phyloP scores from a whole-genome alignment of 225 moss, liverwort and hornwort species.

The Sphagnum contortum region DNA sequence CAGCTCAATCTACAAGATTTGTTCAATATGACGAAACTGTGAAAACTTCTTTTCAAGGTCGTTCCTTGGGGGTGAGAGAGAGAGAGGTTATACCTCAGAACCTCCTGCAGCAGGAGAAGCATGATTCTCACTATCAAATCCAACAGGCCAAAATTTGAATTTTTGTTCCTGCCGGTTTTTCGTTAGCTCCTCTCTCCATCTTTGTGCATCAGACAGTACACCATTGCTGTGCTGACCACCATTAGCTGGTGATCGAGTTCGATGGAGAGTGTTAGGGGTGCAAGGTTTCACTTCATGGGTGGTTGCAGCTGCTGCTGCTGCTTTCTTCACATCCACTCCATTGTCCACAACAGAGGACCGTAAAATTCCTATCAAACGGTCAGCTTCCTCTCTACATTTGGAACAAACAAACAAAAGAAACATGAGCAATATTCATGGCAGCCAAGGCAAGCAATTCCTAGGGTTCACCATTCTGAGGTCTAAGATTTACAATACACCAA shows the following conservation, averaged over 20 bases:
- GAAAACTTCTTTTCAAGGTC: too few species aligned
- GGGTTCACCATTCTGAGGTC: background rate
- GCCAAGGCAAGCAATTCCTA: background rate
- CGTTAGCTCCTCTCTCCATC: conserved; percentile 59
- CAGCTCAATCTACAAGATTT: too few species aligned
- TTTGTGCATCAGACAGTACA: conserved; percentile 43
- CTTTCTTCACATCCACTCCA: conserved; percentile 38
- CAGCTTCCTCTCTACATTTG: conserved; percentile 62
- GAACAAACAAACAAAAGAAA: background rate
- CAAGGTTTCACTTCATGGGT: too few species aligned
- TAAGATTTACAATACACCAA: too few species aligned
- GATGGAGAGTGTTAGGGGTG: too few species aligned
- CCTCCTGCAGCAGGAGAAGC: conserved; percentile 26
- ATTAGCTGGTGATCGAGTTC: background rate
- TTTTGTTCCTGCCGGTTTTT: conserved; percentile 58
- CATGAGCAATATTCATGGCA: background rate
- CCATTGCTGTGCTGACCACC: conserved; percentile 39
- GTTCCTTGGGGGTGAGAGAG: too few species aligned
- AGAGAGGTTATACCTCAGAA: conserved; percentile 26
- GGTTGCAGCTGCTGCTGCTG: conserved; percentile 8
- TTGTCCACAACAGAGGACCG: conserved; percentile 58
- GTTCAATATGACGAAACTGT: too few species aligned
- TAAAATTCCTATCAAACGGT: conserved; percentile 56
- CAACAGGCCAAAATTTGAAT: conserved; percentile 22
- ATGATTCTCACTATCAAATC: conserved; percentile 35